Percentiles rank a stretch among this genome's conserved stretches.
phyloP scores from a whole-genome alignment of 2,329 filamentous ascomycete species.

The Paraconiothyrium brasiliense region DNA sequence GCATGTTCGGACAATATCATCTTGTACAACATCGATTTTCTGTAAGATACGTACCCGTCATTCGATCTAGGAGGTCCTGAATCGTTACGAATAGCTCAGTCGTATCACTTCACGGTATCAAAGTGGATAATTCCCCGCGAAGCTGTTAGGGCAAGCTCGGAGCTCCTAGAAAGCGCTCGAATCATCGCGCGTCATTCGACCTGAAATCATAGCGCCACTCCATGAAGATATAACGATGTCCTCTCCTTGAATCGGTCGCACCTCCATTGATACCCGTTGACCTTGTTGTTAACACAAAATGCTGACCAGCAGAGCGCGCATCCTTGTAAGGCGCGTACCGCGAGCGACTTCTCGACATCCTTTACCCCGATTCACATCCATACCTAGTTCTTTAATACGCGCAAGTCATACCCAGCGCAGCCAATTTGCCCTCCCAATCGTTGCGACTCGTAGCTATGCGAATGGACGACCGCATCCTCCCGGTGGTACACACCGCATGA shows the following conservation, averaged over 20 bases:
- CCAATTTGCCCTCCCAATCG: constrained; percentile 50
- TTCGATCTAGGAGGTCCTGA: background rate
- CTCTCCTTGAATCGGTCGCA: constrained; percentile 16
- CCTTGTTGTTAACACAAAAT: constrained; percentile 32
- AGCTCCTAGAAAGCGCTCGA: constrained; percentile 30
- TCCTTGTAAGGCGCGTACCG: constrained; percentile 47
- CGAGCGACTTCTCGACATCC: constrained; percentile 27
- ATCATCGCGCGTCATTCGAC: constrained; percentile 20
- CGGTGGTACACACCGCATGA: constrained; percentile 93
- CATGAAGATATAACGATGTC: constrained; percentile 35
- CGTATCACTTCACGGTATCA: background rate
- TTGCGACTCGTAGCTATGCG: constrained; percentile 65
- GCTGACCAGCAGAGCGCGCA: constrained; percentile 47
- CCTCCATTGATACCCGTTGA: constrained; percentile 16
- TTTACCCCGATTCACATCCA: constrained; percentile 28
- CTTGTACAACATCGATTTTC: background rate
- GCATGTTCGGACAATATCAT: background rate
- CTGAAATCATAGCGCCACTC: constrained; percentile 12
- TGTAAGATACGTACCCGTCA: background rate
- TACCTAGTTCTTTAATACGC: constrained; percentile 35
- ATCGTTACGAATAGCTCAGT: background rate
- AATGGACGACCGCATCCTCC: constrained; percentile 77
- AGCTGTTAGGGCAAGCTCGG: constrained; percentile 1
- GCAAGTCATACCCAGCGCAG: constrained; percentile 15
- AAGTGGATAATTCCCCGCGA: background rate